Evolutionary conservation across 2,329 filamentous ascomycete genomes (phyloP), one percentile per base, ranked within the genome.

Genomic region (Stagonosporopsis rhizophila): DNA sequence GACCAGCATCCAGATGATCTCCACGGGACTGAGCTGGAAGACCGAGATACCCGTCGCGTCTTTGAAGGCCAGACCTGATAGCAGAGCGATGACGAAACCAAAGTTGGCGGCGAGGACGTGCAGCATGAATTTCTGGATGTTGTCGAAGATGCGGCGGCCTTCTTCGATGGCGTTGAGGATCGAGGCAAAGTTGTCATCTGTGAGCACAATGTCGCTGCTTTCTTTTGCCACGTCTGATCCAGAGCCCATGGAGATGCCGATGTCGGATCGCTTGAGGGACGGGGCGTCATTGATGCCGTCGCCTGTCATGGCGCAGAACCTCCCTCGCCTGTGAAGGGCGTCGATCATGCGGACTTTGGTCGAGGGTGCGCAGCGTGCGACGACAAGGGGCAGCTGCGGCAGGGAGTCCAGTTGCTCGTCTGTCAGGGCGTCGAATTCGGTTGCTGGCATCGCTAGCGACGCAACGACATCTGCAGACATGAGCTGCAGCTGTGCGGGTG

Each of bases 241-340:
- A 25, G 76, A 75, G 39, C 77, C 77, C 78, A 79, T 79, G 15
- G 77, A 77, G 20, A 79, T 77, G 54, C 78, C 78, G 6, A 79
- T 76, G 56, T 80, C 77, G 3, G 78, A 77, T n/a, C 72, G 74
- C 61, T 79, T 78, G 15, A 79, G 69, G 4, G 76, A 75, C 15
- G 77, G 78, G 7, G 75, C 75, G 55, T 79, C 78, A 52, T 80
- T 80, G 44, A 79, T 77, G 51, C 77, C 77, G 46, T 80, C 77
- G 39, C 77, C 78, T 35, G 71, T 74, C 77, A 79, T 79, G 44
- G 74, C 76, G 44, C 71, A 75, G 58, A 75, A 78, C 27, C 69
- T 70, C 44, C 71, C 71, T 20, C 76, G 69, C 38, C 76, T 69
- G 45, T 79, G 76, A 7, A 79, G 69, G 9, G 77, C 69, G 20